Evolutionary conservation across 257 asterid genomes (phyloP), one percentile per base, ranked within the genome.

Genomic region (Salvia splendens): DNA sequence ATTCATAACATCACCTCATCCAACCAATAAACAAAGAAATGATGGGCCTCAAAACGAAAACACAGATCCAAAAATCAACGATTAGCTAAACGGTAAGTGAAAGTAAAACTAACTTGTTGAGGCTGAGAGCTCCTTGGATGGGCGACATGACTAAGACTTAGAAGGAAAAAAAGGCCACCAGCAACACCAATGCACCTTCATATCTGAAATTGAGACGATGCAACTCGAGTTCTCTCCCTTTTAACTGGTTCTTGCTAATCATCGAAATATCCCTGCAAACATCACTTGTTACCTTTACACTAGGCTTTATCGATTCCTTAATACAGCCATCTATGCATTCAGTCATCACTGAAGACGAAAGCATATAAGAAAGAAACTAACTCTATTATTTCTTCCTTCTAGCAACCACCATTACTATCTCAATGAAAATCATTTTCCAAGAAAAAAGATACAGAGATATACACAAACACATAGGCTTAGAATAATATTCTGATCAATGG

Each of bases 91-190:
- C 3, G 30, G 56, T 9, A 63, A 51, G 36, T 10, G 40, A 51
- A 17, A 74, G 64, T 2, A 11, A 36, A 42, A 77, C 85, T 42
- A 78, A 92, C 98, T 78, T 84, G 81, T 85, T 81, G 38, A 87
- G 6, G 33, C 99, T 90, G 20, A 93, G 87, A 38, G 75, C 86
- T 80, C 90, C 99, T 81, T 93, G 99, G 58, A 86, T 24, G 80
- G 65, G 82, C 85, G 46, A 93, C 95, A 2, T 97, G 88, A 41
- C 88, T 50, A 67, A 88, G 64, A 67, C 90, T 79, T 52, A 93
- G 81, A 58, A 90, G 65, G 0, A 77, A 78, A 46, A 73, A 82
- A 17, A 86, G 95, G 89, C 95, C 82, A 85, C 84, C 72, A 93
- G 84, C 97, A 97, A 93, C 64, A 82, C 72, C 85, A 93, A 75